Evolutionary conservation across 495 filamentous ascomycete genomes (phyloP).

Genomic region (Articulospora tetracladia): DNA sequence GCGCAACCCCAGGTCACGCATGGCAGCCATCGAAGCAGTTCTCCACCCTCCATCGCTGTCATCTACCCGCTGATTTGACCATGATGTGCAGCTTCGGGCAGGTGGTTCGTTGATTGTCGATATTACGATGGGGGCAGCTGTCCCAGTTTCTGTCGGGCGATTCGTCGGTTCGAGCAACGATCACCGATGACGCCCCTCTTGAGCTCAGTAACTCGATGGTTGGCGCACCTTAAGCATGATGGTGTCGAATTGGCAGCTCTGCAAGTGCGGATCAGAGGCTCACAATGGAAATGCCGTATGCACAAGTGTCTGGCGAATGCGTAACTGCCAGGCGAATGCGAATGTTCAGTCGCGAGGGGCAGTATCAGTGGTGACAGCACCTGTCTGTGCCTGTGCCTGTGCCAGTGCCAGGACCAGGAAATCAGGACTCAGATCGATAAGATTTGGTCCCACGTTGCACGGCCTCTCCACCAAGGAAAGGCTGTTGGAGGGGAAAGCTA

Average conservation of each 20-base stretch:
- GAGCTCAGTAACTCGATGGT: neutral
- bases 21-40: neutral
- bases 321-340: neutral
- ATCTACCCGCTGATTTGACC: neutral
- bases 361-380: neutral
- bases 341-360: neutral
- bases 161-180: neutral
- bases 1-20: neutral
- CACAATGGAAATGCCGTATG: slow-evolving; percentile 10
- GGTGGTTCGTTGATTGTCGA: neutral
- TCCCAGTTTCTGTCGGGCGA: neutral
- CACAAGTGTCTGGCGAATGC: slow-evolving; percentile 6
- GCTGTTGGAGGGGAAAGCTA: neutral
- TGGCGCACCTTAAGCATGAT: neutral
- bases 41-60: neutral
- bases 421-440: slow-evolving; percentile 1
- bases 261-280: neutral
- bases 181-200: slow-evolving; percentile 4
- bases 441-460: slow-evolving; percentile 6
- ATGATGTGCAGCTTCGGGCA: neutral
- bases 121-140: neutral
- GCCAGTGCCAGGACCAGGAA: neutral
- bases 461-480: neutral
- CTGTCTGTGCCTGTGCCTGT: too few species aligned
- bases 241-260: neutral